A percentile compares a stretch with the other conserved stretches of the same genome.
Evolutionary conservation across 177 flowering plant genomes (phyloP).

Genomic region (Vitis hybrid): DNA sequence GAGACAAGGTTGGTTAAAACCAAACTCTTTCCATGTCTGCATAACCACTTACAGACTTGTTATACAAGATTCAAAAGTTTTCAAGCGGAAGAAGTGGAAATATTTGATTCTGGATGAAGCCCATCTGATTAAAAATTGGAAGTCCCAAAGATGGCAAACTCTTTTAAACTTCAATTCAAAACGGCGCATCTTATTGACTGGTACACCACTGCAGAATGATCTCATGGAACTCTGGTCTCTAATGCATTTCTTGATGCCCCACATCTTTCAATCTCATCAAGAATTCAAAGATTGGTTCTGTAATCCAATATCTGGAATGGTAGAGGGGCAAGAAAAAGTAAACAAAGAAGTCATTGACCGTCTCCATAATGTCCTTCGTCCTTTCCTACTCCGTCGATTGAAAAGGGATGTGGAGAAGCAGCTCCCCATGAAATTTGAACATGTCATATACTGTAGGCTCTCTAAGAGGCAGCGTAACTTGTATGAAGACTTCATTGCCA

Average conservation of each 20-base stretch:
- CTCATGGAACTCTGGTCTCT: constrained; percentile 99
- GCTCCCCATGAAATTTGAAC: constrained; percentile 90
- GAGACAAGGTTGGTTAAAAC: constrained; percentile 99
- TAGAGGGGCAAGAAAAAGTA: constrained; percentile 95
- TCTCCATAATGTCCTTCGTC: constrained; percentile 96
- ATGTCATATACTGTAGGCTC: constrained; percentile 90
- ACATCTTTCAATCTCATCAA: constrained; percentile 97
- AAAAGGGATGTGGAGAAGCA: constrained; percentile 99
- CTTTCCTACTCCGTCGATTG: constrained; percentile 87
- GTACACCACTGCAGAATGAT: constrained; percentile 98
- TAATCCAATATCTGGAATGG: constrained; percentile 98
- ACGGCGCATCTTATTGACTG: constrained; percentile 90
- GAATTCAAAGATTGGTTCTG: constrained; percentile 99
- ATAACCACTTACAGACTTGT: constrained; percentile 97
- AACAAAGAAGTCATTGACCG: constrained; percentile 99
- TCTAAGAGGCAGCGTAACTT: constrained; percentile 95
- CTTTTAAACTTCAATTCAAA: constrained; percentile 95
- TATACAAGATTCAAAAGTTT: constrained; percentile 93
- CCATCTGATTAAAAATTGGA: constrained; percentile 98
- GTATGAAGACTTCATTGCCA: constrained; percentile 98
- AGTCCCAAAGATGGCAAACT: constrained; percentile 99
- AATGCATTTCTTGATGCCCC: constrained; percentile 99
- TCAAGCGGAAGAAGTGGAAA: constrained; percentile 99
- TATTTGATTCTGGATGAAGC: constrained; percentile 98
- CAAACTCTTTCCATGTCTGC: constrained; percentile 91